Evolutionary conservation across 352 stramenopile genomes (phyloP).

Genomic region (Achlya hypogyna): DNA sequence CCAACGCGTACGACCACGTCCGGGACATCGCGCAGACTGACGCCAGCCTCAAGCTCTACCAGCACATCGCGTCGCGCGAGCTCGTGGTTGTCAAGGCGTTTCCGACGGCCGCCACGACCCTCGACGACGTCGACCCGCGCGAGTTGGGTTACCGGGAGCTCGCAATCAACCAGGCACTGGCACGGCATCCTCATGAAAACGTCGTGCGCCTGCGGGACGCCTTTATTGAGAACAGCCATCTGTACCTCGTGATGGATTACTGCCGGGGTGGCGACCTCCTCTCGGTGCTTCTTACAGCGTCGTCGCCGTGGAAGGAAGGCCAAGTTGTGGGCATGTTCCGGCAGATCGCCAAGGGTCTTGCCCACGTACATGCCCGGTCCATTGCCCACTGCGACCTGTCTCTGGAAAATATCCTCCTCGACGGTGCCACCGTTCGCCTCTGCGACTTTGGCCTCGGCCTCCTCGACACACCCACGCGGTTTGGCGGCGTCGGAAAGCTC

Average conservation of each 20-base stretch:
- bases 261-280: conserved; percentile 42
- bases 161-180: neutral
- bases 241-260: conserved; percentile 48
- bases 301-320: neutral
- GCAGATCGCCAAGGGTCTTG: neutral
- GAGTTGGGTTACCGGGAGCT: neutral
- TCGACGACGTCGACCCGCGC: neutral
- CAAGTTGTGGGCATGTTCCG: neutral
- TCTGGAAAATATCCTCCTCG: conserved; percentile 49
- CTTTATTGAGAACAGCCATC: conserved; percentile 41
- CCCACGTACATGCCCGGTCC: conserved; percentile 29
- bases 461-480: neutral
- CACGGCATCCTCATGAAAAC: conserved; percentile 26
- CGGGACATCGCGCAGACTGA: neutral
- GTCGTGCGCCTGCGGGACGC: conserved; percentile 33
- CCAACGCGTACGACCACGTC: neutral
- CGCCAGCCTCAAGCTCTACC: neutral
- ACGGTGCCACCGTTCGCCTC: conserved; percentile 34
- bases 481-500: conserved; percentile 11
- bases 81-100: conserved; percentile 12
- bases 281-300: neutral
- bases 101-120: neutral
- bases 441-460: conserved; percentile 40
- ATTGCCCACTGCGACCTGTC: conserved; percentile 49
- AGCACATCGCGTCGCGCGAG: neutral